Evolutionary conservation across 2,329 filamentous ascomycete species (phyloP).

Genomic region (Microthyrium microscopicum): DNA sequence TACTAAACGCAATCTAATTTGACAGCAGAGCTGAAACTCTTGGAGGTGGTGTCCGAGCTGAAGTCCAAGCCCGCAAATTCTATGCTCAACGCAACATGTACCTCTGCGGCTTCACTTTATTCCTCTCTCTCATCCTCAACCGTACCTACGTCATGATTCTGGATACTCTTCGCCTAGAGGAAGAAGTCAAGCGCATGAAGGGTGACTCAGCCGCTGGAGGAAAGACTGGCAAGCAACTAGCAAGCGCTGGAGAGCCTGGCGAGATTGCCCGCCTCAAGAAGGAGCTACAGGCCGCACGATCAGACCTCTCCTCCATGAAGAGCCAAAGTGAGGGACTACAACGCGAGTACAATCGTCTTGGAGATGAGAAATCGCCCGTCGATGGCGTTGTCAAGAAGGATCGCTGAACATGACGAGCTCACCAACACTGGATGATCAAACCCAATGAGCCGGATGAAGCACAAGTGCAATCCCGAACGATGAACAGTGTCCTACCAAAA

Average conservation of each 20-base stretch:
- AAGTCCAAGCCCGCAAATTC: conserved; percentile 98
- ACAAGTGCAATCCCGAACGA: too few species aligned
- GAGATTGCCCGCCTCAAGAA: conserved; percentile 56
- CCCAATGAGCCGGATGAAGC: too few species aligned
- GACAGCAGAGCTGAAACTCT: conserved; percentile 48
- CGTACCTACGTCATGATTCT: conserved; percentile 97
- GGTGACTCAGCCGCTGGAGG: conserved; percentile 36
- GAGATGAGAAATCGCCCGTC: conserved; percentile 68
- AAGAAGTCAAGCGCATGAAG: conserved; percentile 74
- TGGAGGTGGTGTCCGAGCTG: conserved; percentile 78
- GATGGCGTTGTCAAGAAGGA: too few species aligned
- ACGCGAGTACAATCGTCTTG: conserved; percentile 70
- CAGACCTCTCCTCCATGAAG: conserved; percentile 73
- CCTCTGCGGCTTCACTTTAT: conserved; percentile 96
- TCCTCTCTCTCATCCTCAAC: conserved; percentile 97
- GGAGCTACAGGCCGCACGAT: conserved; percentile 56
- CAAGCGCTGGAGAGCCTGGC: conserved; percentile 54
- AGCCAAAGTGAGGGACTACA: conserved; percentile 77
- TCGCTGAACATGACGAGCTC: too few species aligned
- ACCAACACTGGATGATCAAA: too few species aligned
- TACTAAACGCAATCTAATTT: conserved; percentile 4
- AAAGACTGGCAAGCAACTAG: conserved; percentile 57
- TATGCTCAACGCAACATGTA: conserved; percentile 99
- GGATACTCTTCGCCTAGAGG: conserved; percentile 79
- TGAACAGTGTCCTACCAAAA: too few species aligned